A percentile compares a stretch with the other conserved stretches of the same genome.
Conservation (phyloP, 768 basidiomycete genomes). For the Fibroporia radiculosa region DNA sequence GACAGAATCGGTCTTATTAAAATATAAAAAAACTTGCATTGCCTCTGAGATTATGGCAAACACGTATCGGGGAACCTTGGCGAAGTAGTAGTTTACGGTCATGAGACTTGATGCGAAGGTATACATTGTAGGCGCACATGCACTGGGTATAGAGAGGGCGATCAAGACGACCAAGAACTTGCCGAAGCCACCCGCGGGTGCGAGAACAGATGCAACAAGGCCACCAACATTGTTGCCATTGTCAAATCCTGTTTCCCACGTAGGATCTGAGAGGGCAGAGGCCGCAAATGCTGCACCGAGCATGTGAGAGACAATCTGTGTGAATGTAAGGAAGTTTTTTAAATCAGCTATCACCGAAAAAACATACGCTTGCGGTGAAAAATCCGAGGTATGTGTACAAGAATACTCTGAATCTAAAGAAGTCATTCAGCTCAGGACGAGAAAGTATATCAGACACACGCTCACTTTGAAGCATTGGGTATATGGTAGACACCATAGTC, state of each 20-base stretch:
- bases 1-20: background rate
- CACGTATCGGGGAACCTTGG: constrained; percentile 37
- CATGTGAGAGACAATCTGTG: constrained; percentile 31
- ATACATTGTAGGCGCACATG: constrained; percentile 55
- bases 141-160: constrained; percentile 46
- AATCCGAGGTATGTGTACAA: constrained; percentile 41
- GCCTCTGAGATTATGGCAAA: constrained; percentile 37
- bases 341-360: background rate
- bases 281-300: constrained; percentile 41
- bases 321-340: background rate
- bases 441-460: background rate
- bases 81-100: constrained; percentile 27
- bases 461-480: constrained; percentile 23
- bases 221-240: constrained; percentile 35
- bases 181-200: constrained; percentile 35
- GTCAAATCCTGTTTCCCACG: constrained; percentile 34
- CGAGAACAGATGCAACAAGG: constrained; percentile 31
- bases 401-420: constrained; percentile 30
- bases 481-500: constrained; percentile 44
- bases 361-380: constrained; percentile 32
- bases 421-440: background rate
- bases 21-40: constrained; percentile 25
- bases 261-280: constrained; percentile 28
- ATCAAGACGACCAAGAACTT: constrained; percentile 42
- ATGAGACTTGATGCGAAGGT: constrained; percentile 41